These are phyloP conservation scores for Hypsizygus ulmarius DNA, from an alignment of 1,284 basidiomycete species.

Conservation along the genomic window DNA sequence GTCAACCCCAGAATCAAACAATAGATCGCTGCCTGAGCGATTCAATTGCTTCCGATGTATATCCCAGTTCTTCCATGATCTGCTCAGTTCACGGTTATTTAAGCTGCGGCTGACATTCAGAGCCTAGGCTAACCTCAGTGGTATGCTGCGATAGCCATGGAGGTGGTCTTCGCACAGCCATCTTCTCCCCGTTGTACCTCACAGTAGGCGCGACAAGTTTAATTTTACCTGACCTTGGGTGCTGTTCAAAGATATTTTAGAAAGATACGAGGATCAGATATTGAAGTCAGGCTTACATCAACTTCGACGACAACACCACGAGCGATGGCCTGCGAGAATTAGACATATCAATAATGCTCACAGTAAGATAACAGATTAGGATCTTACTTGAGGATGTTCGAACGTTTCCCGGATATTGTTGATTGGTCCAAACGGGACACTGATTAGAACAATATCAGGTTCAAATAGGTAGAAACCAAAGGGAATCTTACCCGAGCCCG, in stretches of 20 bases:
- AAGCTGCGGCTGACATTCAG: background rate
- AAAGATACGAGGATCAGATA: background rate
- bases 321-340: slow-evolving; percentile 36
- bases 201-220: slow-evolving; percentile 88
- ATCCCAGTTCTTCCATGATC: slow-evolving; percentile 73
- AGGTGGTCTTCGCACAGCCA: slow-evolving; percentile 72
- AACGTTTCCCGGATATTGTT: slow-evolving; percentile 92
- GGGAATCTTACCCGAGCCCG: slow-evolving; percentile 66
- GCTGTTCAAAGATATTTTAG: slow-evolving; percentile 38
- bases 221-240: slow-evolving; percentile 78
- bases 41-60: slow-evolving; percentile 52
- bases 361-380: background rate
- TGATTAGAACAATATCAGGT: slow-evolving; percentile 26
- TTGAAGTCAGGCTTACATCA: slow-evolving; percentile 32
- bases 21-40: slow-evolving; percentile 51
- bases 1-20: slow-evolving; percentile 43
- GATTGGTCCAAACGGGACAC: slow-evolving; percentile 89
- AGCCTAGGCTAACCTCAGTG: slow-evolving; percentile 51
- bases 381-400: slow-evolving; percentile 79
- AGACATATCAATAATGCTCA: background rate
- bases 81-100: slow-evolving; percentile 25
- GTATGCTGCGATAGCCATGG: slow-evolving; percentile 87
- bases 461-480: slow-evolving; percentile 8
- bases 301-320: slow-evolving; percentile 46
- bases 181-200: slow-evolving; percentile 81